A percentile compares a stretch with the other conserved stretches of the same genome.
Conservation (phyloP, 2,329 filamentous ascomycete genomes). For the Chaetomium sp. region DNA sequence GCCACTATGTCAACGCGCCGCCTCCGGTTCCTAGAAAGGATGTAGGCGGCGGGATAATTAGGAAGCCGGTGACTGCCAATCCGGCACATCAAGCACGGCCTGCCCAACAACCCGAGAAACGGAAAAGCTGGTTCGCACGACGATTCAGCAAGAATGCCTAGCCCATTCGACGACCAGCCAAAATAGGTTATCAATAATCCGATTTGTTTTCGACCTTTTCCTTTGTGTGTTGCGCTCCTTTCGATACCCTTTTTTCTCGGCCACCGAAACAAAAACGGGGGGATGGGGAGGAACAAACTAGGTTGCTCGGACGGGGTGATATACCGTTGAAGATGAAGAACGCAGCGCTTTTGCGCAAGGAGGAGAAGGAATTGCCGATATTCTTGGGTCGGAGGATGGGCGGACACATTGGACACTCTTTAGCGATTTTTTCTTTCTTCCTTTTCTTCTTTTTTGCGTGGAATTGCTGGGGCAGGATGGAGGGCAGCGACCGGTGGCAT, state of each 20-base stretch:
- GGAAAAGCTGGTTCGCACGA: slow-evolving; percentile 83
- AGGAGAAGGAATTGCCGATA: neutral
- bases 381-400: neutral
- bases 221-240: slow-evolving; percentile 9
- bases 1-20: slow-evolving; percentile 12
- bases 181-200: neutral
- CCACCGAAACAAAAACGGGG: neutral
- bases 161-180: slow-evolving; percentile 2
- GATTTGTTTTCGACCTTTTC: neutral
- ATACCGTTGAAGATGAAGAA: neutral
- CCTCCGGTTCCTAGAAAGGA: slow-evolving; percentile 32
- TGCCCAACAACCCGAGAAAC: slow-evolving; percentile 53
- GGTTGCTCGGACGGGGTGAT: neutral
- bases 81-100: slow-evolving; percentile 26
- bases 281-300: neutral
- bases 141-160: slow-evolving; percentile 63
- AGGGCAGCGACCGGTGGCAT: too few species aligned
- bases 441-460: neutral
- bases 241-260: slow-evolving; percentile 12
- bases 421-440: neutral
- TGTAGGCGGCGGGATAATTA: slow-evolving; percentile 21
- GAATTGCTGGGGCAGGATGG: neutral
- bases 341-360: neutral
- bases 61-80: slow-evolving; percentile 21
- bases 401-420: slow-evolving; percentile 2